Evolutionary conservation across 768 basidiomycete genomes (phyloP).

Genomic region (Xerocomellus intermedius): DNA sequence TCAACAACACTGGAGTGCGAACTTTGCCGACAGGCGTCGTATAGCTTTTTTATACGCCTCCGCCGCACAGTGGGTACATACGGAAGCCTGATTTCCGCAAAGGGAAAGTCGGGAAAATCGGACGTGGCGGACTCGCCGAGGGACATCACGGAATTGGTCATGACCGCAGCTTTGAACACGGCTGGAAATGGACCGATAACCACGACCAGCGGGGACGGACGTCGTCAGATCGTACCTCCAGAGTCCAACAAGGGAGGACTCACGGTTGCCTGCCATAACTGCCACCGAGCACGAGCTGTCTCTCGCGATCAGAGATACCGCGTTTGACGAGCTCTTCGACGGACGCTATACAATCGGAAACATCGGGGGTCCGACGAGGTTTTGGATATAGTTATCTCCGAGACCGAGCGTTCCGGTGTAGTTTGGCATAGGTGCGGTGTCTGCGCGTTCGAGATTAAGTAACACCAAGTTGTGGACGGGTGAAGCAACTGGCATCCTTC

Average conservation of each 20-base stretch:
- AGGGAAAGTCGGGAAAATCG: conserved; percentile 65
- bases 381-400: conserved; percentile 50
- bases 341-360: conserved; percentile 56
- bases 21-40: conserved; percentile 50
- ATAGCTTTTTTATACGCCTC: conserved; percentile 34
- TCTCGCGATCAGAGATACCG: conserved; percentile 47
- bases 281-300: conserved; percentile 55
- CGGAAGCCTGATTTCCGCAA: conserved; percentile 37
- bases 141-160: conserved; percentile 65
- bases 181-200: conserved; percentile 60
- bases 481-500: conserved; percentile 50
- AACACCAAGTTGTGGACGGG: neutral
- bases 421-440: conserved; percentile 56
- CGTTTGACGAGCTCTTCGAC: conserved; percentile 45
- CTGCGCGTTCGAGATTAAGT: conserved; percentile 30
- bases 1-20: conserved; percentile 48
- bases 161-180: conserved; percentile 54
- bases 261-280: conserved; percentile 61
- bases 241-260: conserved; percentile 20
- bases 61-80: conserved; percentile 27
- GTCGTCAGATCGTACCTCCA: neutral
- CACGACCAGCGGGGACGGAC: conserved; percentile 13
- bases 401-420: conserved; percentile 64
- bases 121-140: conserved; percentile 45
- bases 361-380: conserved; percentile 55